Conservation (phyloP, 495 filamentous ascomycete species). For the Barbatosphaeria neglecta region DNA sequence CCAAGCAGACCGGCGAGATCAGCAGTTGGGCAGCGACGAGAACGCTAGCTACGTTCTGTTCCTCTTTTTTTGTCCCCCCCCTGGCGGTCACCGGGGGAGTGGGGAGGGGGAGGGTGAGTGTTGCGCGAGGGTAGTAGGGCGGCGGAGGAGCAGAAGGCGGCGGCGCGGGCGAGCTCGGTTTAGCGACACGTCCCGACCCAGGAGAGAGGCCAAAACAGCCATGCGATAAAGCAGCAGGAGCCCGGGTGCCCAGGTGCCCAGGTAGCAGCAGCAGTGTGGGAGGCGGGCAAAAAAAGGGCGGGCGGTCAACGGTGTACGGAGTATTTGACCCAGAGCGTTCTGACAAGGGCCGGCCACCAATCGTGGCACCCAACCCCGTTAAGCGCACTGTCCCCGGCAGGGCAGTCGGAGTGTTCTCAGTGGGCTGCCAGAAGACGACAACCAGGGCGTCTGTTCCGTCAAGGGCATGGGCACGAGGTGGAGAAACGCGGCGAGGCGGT, state of each 20-base stretch:
- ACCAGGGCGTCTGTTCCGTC: background rate
- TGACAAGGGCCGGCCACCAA: background rate
- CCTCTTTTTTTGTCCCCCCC: background rate
- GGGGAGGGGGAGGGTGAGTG: background rate
- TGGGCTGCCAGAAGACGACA: background rate
- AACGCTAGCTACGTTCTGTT: background rate
- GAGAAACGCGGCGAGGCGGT: background rate
- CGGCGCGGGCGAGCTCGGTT: background rate
- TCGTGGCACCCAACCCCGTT: background rate
- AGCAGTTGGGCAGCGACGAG: slow-evolving; percentile 24
- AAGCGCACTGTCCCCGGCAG: background rate
- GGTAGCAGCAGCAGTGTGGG: background rate
- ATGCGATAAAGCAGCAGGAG: background rate
- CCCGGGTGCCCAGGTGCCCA: background rate
- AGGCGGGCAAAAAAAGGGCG: background rate
- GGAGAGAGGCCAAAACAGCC: background rate
- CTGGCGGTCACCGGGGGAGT: background rate
- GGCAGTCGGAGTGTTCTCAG: no score
- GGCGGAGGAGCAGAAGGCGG: background rate
- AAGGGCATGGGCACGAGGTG: background rate
- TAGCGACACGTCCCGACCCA: background rate
- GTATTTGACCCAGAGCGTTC: background rate
- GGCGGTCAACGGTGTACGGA: slow-evolving; percentile 1
- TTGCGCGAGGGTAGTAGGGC: background rate
- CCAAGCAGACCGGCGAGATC: slow-evolving; percentile 20